Evolutionary conservation across 441 rosid species (phyloP).

Genomic region (Gossypium aridum): DNA sequence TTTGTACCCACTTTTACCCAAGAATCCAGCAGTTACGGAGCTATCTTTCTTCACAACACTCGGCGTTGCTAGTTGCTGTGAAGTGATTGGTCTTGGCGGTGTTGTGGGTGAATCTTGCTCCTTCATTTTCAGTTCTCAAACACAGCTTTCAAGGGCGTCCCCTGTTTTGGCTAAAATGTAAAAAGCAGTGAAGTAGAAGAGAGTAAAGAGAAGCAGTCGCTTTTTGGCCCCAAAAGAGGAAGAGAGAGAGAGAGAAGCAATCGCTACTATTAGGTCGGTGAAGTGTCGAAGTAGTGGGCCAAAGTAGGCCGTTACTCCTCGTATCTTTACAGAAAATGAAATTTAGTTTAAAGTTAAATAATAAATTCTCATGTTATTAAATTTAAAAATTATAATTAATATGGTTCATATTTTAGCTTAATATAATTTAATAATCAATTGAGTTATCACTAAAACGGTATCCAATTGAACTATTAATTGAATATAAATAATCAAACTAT

Average conservation of each 20-base stretch:
- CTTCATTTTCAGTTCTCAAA: conserved; percentile 24
- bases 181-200: neutral
- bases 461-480: no score
- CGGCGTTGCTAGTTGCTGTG: conserved; percentile 10
- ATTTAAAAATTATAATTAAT: no score
- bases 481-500: no score
- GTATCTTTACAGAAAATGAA: no score
- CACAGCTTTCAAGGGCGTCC: neutral
- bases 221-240: no score
- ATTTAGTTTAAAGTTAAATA: no score
- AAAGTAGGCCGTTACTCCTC: no score
- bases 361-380: no score
- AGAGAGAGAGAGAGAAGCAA: neutral
- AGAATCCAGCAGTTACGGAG: conserved; percentile 15
- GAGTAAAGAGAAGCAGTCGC: neutral
- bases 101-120: conserved; percentile 14
- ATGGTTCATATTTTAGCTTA: no score
- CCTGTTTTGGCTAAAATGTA: neutral
- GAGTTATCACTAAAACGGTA: no score
- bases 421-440: no score
- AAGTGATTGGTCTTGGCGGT: conserved; percentile 12
- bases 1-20: conserved; percentile 39
- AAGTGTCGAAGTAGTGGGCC: neutral
- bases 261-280: conserved; percentile 4
- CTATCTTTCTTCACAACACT: conserved; percentile 21